Conservation (phyloP, 305 asterid species). For the Fraxinus sp. region DNA sequence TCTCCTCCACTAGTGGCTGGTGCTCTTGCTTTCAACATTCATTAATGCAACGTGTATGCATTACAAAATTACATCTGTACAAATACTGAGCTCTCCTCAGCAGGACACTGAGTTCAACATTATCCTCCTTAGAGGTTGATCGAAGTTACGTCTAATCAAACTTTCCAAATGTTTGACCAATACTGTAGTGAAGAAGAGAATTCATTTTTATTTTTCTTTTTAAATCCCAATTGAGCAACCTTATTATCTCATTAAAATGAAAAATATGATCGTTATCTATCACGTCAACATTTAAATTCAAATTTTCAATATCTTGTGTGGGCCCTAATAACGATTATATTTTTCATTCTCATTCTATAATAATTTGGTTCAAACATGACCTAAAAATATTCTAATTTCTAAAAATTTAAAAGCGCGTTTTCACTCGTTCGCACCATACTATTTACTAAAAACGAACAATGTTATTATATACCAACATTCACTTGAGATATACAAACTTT, state of each 20-base stretch:
- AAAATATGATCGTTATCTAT: too few relatives aligned
- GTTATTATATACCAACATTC: neutral
- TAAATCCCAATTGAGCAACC: neutral
- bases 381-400: neutral
- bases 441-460: neutral
- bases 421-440: neutral
- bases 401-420: neutral
- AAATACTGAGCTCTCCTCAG: slow-evolving; percentile 1
- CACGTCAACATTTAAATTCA: too few relatives aligned
- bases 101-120: neutral
- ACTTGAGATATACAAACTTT: neutral
- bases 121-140: neutral
- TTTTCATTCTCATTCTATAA: too few relatives aligned
- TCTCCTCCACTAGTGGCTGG: neutral
- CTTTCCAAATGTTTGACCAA: slow-evolving; percentile 19
- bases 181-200: neutral
- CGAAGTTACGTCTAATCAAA: slow-evolving; percentile 26
- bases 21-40: slow-evolving; percentile 2
- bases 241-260: too few relatives aligned
- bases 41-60: neutral
- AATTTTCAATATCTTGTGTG: too few relatives aligned
- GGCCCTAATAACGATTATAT: too few relatives aligned
- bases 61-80: neutral
- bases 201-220: neutral
- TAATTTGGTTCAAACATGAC: too few relatives aligned